phyloP scores from a whole-genome alignment of 805 yeast genomes.

The Candida schatavii region DNA sequence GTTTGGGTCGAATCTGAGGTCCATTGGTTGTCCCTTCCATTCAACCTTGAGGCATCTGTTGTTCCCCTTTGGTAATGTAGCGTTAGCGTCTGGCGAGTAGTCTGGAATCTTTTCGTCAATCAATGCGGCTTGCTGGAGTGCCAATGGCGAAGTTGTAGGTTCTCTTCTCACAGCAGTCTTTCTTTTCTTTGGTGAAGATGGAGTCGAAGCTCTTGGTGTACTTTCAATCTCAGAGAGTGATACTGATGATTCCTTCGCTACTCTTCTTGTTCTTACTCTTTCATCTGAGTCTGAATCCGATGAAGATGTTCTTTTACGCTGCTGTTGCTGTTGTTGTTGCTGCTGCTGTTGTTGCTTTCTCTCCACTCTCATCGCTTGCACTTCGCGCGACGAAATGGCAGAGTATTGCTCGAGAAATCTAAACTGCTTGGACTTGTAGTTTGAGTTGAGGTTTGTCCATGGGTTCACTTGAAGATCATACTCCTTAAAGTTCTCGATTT shows the following conservation, averaged over 20 bases:
- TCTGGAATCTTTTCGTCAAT: conserved; percentile 75
- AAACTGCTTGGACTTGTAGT: conserved; percentile 48
- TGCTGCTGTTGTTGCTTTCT: conserved; percentile 9
- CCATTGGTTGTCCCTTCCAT: conserved; percentile 99
- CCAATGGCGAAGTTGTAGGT: conserved; percentile 32
- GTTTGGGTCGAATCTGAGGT: conserved; percentile 74
- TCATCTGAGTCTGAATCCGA: conserved; percentile 39
- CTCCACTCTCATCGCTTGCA: conserved; percentile 17
- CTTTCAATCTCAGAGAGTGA: conserved; percentile 4
- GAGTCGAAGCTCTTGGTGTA: conserved; percentile 11
- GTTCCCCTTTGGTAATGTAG: conserved; percentile 60
- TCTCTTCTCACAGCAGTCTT: conserved; percentile 28
- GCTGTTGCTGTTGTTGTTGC: conserved; percentile 12
- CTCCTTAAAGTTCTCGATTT: conserved; percentile 45
- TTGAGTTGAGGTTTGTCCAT: conserved; percentile 43
- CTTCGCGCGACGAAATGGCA: conserved; percentile 20
- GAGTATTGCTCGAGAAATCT: conserved; percentile 54
- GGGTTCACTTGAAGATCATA: conserved; percentile 51
- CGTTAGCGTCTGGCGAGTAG: conserved; percentile 65
- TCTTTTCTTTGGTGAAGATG: conserved; percentile 41
- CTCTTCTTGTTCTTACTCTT: conserved; percentile 60
- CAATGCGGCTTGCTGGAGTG: conserved; percentile 45
- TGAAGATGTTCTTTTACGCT: conserved; percentile 14
- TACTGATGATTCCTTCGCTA: conserved; percentile 34
- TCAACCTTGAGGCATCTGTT: conserved; percentile 78